phyloP scores from a whole-genome alignment of 1,284 basidiomycete genomes.

The Ustilago trichophora region DNA sequence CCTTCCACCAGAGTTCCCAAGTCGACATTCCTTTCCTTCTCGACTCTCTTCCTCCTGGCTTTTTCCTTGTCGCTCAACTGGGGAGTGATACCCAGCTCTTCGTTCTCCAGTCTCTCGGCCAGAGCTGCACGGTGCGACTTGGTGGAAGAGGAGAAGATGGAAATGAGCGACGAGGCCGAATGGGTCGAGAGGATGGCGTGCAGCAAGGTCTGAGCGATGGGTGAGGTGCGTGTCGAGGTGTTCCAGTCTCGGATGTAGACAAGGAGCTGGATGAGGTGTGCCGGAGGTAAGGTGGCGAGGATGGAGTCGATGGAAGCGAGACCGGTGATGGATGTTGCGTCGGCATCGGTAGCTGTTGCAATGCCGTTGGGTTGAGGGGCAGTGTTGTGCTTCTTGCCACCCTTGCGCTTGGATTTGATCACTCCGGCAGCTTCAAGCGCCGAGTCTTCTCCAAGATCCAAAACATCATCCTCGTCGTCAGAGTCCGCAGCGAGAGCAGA shows the following conservation, averaged over 20 bases:
- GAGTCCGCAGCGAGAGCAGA: background rate
- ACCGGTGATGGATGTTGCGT: conserved; percentile 53
- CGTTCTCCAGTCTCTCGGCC: conserved; percentile 20
- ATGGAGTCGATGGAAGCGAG: conserved; percentile 70
- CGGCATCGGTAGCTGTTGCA: background rate
- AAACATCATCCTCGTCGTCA: conserved; percentile 5
- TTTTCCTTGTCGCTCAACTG: conserved; percentile 6
- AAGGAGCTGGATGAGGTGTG: conserved; percentile 83
- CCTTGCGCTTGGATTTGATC: background rate
- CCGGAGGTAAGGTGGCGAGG: conserved; percentile 75
- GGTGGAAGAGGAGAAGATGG: conserved; percentile 72
- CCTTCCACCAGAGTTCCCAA: conserved; percentile 78
- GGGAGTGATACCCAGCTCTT: conserved; percentile 23
- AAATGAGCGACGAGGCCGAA: conserved; percentile 76
- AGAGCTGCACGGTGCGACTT: conserved; percentile 7
- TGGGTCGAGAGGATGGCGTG: conserved; percentile 82
- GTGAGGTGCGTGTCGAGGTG: conserved; percentile 82
- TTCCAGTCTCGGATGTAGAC: conserved; percentile 92
- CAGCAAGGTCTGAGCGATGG: conserved; percentile 85
- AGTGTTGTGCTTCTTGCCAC: background rate
- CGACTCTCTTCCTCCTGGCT: conserved; percentile 41
- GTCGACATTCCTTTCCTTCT: conserved; percentile 69
- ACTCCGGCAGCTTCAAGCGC: conserved; percentile 1
- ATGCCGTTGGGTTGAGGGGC: background rate
- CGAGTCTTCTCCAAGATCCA: conserved; percentile 1